Percentiles rank a stretch among this genome's conserved stretches.
phyloP scores from a whole-genome alignment of 306 rosid genomes.

The Cucurbita maxima region DNA sequence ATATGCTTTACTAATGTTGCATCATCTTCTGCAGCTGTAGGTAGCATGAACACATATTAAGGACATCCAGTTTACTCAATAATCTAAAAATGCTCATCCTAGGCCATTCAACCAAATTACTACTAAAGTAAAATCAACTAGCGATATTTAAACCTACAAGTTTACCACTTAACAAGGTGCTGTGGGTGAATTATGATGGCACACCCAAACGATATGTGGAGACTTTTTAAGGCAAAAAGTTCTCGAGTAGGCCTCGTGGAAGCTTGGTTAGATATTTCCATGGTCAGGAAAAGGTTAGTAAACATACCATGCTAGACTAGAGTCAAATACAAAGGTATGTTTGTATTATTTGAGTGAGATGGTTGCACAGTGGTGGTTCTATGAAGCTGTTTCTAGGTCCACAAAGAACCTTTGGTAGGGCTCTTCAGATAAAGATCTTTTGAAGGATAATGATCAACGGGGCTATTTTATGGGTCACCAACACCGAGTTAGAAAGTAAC shows the following conservation, averaged over 20 bases:
- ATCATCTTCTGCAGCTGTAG: constrained; percentile 83
- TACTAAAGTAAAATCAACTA: background rate
- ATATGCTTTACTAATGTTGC: constrained; percentile 54
- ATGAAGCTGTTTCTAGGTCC: background rate
- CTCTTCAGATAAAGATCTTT: background rate
- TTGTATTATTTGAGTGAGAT: no score
- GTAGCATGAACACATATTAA: constrained; percentile 6
- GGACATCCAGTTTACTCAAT: background rate
- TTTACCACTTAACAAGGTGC: background rate
- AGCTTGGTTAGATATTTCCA: background rate
- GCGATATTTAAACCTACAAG: background rate
- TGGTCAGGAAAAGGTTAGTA: background rate
- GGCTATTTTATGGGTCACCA: background rate
- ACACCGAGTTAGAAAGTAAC: background rate
- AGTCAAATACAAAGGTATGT: background rate
- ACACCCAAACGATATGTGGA: background rate
- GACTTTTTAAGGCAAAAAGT: background rate
- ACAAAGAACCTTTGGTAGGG: background rate
- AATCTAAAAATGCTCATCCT: background rate
- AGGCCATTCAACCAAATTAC: background rate
- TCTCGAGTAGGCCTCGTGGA: background rate
- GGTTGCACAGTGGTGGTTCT: background rate
- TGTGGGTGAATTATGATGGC: background rate
- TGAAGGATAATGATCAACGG: background rate
- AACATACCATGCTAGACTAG: background rate